These are phyloP conservation scores for Dryas alaskensis DNA, from an alignment of 306 rosid species.

Conservation along the genomic window DNA sequence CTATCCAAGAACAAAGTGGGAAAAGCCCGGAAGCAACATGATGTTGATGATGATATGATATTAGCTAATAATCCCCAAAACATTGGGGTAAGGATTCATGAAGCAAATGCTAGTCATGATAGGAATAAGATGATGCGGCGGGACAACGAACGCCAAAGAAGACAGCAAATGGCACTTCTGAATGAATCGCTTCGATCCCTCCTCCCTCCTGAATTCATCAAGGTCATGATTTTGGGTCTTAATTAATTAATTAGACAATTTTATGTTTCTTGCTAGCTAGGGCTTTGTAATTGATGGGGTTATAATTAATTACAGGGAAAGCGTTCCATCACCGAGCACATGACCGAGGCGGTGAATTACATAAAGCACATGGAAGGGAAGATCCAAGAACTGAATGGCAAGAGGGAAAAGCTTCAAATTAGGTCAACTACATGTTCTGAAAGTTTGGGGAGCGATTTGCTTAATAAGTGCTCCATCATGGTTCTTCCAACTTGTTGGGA, in stretches of 20 bases:
- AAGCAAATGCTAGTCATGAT: conserved; percentile 6
- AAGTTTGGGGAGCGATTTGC: background rate
- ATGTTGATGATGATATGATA: background rate
- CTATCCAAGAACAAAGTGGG: conserved; percentile 5
- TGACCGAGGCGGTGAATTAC: conserved; percentile 58
- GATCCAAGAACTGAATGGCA: conserved; percentile 37
- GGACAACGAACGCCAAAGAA: conserved; percentile 45
- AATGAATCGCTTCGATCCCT: conserved; percentile 38
- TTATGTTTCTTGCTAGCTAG: conserved; percentile 12
- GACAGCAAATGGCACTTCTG: conserved; percentile 40
- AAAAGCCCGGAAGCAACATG: background rate
- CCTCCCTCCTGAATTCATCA: conserved; percentile 37
- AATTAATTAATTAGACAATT: background rate
- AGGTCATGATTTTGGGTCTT: conserved; percentile 14
- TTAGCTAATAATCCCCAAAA: background rate
- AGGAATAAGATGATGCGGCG: conserved; percentile 37
- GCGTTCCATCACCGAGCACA: conserved; percentile 62
- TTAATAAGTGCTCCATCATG: conserved; percentile 5
- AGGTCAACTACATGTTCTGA: background rate
- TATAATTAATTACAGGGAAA: conserved; percentile 57
- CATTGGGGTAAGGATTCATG: background rate
- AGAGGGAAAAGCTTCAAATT: conserved; percentile 47
- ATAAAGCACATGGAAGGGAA: conserved; percentile 46
- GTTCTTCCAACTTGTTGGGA: conserved; percentile 21
- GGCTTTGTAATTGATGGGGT: conserved; percentile 20